These are phyloP conservation scores for Clathrospora elynae DNA, from an alignment of 2,329 filamentous ascomycete species.

Conservation along the genomic window DNA sequence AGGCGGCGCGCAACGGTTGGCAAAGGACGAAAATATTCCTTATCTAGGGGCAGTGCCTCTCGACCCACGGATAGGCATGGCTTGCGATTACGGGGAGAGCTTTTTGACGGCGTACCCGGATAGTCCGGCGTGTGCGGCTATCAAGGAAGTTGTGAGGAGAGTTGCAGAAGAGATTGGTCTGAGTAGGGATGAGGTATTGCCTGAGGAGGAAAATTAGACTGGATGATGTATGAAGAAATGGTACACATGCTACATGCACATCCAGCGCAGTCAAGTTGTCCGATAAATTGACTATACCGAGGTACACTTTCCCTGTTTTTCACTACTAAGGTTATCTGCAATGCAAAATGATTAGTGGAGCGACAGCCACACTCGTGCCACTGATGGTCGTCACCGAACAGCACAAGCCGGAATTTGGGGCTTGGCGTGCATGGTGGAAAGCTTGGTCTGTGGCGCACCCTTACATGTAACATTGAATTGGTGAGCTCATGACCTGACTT, in stretches of 20 bases:
- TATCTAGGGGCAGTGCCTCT: constrained; percentile 90
- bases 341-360: constrained; percentile 11
- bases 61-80: constrained; percentile 93
- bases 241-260: background rate
- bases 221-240: background rate
- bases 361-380: constrained; percentile 15
- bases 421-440: constrained; percentile 10
- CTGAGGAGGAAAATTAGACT: constrained; percentile 27
- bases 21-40: constrained; percentile 83
- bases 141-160: constrained; percentile 77
- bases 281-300: background rate
- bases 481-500: too few relatives aligned
- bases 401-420: constrained; percentile 3
- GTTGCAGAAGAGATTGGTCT: constrained; percentile 59
- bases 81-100: constrained; percentile 96
- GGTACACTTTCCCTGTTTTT: background rate
- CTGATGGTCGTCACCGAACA: constrained; percentile 7
- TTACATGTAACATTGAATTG: too few relatives aligned
- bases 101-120: constrained; percentile 94
- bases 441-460: too few relatives aligned
- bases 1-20: constrained; percentile 79
- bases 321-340: too few relatives aligned
- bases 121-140: constrained; percentile 83
- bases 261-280: background rate
- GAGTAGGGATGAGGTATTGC: constrained; percentile 35